Evolutionary conservation across 441 rosid genomes (phyloP).

Genomic region (California macrophylla): DNA sequence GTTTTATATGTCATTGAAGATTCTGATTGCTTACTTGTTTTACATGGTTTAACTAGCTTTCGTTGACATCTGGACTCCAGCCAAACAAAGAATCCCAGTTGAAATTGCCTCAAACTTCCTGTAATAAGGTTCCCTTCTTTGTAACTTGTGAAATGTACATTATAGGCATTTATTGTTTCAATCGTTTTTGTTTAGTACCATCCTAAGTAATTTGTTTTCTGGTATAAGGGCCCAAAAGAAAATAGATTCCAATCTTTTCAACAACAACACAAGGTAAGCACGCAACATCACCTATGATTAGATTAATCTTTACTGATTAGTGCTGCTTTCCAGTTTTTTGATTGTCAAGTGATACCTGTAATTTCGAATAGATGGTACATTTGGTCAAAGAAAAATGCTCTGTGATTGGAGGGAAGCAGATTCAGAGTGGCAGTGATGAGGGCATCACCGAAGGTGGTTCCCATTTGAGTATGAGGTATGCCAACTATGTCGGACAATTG

Average conservation of each 20-base stretch:
- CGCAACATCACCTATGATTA: not conserved
- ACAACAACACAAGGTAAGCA: slow-evolving; percentile 54
- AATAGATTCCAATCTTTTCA: slow-evolving; percentile 52
- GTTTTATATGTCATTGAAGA: not conserved
- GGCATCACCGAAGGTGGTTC: slow-evolving; percentile 26
- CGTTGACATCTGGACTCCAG: slow-evolving; percentile 49
- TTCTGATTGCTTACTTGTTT: slow-evolving; percentile 6
- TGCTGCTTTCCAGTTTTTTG: not conserved
- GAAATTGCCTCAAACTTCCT: slow-evolving; percentile 31
- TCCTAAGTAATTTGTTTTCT: slow-evolving; percentile 31
- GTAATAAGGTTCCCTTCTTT: slow-evolving; percentile 40
- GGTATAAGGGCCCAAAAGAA: slow-evolving; percentile 79
- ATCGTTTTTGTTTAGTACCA: slow-evolving; percentile 15
- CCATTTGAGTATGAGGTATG: slow-evolving; percentile 16
- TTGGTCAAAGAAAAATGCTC: slow-evolving; percentile 27
- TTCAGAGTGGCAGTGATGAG: slow-evolving; percentile 20
- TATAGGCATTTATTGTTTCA: not conserved
- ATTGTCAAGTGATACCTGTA: not conserved
- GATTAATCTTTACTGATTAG: not conserved
- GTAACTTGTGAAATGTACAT: not conserved
- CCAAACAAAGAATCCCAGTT: slow-evolving; percentile 35
- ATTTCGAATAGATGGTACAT: slow-evolving; percentile 28
- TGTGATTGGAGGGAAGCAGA: slow-evolving; percentile 23
- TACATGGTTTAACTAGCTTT: slow-evolving; percentile 34
- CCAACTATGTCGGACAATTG: not conserved